Evolutionary conservation across 768 basidiomycete species (phyloP), one percentile per base, ranked within the genome.

Genomic region (Clitopilus hobsonii): DNA sequence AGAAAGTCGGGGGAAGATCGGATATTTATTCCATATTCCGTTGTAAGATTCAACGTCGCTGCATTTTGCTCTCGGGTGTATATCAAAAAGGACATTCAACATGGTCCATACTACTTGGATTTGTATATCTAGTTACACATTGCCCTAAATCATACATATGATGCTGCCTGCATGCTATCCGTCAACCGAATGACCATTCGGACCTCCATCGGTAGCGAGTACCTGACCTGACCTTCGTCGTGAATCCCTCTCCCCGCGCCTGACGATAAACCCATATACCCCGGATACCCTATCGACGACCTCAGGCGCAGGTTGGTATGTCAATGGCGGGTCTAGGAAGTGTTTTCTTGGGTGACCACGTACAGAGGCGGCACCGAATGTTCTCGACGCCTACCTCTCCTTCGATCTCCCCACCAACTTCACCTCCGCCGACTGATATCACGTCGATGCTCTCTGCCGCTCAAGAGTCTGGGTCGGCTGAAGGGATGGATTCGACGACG

Each of bases 311-410:
- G 23, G 49, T 54, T 41, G 29, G 16, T 45, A 81, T 83, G n/a
- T n/a, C n/a, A n/a, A n/a, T n/a, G 82, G 70, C 82, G 48, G 74
- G 67, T 60, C 79, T 91, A 53, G 89, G 90, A 50, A 89, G 87
- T 63, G 89, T 88, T 22, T 92, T 92, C 69, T 77, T 92, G 53
- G 91, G 90, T 54, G 91, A 92, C 72, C 41, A 45, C 41, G 41
- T 11, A 10, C 68, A 83, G 6, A 81, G 83, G 65, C 84, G 87
- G 58, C 77, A 79, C 60, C 83, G 88, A 38, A 69, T 85, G 38
- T 68, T 88, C 11, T 81, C 81, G 73, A 30, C 74, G 73, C 25
- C 77, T 76, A 29, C 76, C 73, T 50, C 62, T 52, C 54, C 59
- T 55, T 59, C 60, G 23, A 56, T 65, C 54, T 67, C 71, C 8